phyloP scores from a whole-genome alignment of 345 rosid genomes.

The Eucalyptus microcorys region DNA sequence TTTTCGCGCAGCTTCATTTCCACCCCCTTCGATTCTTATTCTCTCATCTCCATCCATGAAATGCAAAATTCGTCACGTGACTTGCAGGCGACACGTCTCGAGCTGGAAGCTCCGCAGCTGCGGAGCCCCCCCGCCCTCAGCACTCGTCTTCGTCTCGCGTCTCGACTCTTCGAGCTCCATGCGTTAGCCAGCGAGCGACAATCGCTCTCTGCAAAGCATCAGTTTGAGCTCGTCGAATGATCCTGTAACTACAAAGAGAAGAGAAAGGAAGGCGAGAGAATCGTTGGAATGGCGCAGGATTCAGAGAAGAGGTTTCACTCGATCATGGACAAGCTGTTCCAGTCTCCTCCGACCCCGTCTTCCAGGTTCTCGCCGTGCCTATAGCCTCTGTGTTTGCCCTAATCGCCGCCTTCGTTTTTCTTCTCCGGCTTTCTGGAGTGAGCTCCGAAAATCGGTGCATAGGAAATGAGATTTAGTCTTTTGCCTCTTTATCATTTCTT shows the following conservation, averaged over 20 bases:
- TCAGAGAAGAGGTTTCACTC: conserved; percentile 78
- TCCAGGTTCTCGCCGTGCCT: conserved; percentile 23
- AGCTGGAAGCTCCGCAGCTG: background rate
- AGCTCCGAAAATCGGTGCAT: background rate
- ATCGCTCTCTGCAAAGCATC: background rate
- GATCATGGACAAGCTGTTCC: conserved; percentile 81
- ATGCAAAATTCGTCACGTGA: background rate
- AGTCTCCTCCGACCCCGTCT: conserved; percentile 25
- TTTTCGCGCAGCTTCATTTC: background rate
- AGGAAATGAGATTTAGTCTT: background rate
- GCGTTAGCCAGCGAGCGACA: background rate
- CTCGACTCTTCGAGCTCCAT: background rate
- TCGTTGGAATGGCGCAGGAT: conserved; percentile 39
- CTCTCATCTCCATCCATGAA: background rate
- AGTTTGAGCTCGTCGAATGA: background rate
- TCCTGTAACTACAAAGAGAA: background rate
- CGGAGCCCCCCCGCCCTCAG: background rate
- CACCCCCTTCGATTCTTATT: background rate
- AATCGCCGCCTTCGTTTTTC: background rate
- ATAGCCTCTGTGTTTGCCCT: background rate
- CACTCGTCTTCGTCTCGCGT: background rate
- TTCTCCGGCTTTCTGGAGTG: background rate
- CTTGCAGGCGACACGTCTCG: background rate
- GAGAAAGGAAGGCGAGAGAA: background rate
- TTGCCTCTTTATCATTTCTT: background rate